A percentile compares a stretch with the other conserved stretches of the same genome.
Evolutionary conservation across 2,329 filamentous ascomycete species (phyloP).

Genomic region (Neoarthrinium moseri): DNA sequence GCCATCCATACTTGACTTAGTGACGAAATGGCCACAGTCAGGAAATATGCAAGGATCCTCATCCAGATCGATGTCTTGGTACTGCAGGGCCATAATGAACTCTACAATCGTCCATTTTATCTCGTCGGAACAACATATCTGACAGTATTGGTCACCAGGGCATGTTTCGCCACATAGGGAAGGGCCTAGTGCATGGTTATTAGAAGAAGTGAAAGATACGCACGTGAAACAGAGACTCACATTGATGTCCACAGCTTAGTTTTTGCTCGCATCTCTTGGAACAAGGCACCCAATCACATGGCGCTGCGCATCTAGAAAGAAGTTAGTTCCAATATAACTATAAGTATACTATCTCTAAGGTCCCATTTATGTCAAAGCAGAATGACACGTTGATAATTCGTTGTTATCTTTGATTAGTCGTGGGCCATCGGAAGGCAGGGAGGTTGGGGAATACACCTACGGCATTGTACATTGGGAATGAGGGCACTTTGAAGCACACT

Average conservation of each 20-base stretch:
- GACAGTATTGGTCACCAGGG: constrained; percentile 52
- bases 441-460: constrained; percentile 5
- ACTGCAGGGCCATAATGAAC: constrained; percentile 51
- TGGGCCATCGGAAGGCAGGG: too few species aligned
- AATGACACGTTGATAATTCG: too few species aligned
- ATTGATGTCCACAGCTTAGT: constrained; percentile 61
- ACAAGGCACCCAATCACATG: constrained; percentile 68
- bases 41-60: constrained; percentile 62
- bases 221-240: constrained; percentile 26
- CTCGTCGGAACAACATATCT: constrained; percentile 46
- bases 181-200: constrained; percentile 33
- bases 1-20: constrained; percentile 58
- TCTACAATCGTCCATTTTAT: constrained; percentile 53
- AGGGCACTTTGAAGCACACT: constrained; percentile 53
- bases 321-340: constrained; percentile 1
- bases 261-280: constrained; percentile 52
- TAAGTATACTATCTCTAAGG: too few species aligned
- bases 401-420: too few species aligned
- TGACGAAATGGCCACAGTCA: constrained; percentile 63
- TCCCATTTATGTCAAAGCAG: too few species aligned
- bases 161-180: constrained; percentile 65
- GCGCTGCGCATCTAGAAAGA: constrained; percentile 52
- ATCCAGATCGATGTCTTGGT: constrained; percentile 56
- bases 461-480: constrained; percentile 46
- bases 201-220: neutral